These are phyloP conservation scores for Ilyonectria mors-panacis DNA, from an alignment of 2,329 filamentous ascomycete genomes.

Conservation along the genomic window DNA sequence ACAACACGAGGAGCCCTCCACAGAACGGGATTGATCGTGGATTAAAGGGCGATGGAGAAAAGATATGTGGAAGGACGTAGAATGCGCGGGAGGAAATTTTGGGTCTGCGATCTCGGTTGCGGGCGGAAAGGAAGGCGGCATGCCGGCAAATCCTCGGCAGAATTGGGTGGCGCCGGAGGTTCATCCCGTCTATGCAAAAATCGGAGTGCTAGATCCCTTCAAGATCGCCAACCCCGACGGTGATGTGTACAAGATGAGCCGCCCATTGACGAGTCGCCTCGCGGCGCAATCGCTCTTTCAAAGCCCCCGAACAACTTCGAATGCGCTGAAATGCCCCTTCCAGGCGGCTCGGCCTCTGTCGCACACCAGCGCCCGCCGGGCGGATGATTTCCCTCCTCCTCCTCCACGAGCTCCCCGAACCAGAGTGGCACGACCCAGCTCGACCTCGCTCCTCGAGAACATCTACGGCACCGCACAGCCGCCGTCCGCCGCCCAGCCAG, in stretches of 20 bases:
- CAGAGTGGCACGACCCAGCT: slow-evolving; percentile 45
- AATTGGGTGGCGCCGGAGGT: slow-evolving; percentile 23
- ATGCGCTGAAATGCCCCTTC: slow-evolving; percentile 38
- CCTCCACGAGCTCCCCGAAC: slow-evolving; percentile 39
- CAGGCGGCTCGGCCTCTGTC: slow-evolving; percentile 56
- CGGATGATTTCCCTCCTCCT: slow-evolving; percentile 43
- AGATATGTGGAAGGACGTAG: slow-evolving; percentile 49
- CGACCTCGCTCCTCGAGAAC: slow-evolving; percentile 52
- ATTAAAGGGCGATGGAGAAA: slow-evolving; percentile 45
- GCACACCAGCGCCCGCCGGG: slow-evolving; percentile 53
- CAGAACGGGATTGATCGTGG: slow-evolving; percentile 46
- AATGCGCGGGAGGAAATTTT: slow-evolving; percentile 56
- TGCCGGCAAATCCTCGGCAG: slow-evolving; percentile 54
- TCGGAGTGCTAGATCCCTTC: slow-evolving; percentile 41
- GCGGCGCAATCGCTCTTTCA: slow-evolving; percentile 58
- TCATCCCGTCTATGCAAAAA: slow-evolving; percentile 41
- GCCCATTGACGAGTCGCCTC: slow-evolving; percentile 59
- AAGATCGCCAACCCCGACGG: slow-evolving; percentile 33
- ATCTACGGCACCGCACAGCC: slow-evolving; percentile 51
- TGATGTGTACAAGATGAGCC: slow-evolving; percentile 60
- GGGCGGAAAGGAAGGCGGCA: slow-evolving; percentile 53
- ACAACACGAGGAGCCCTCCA: slow-evolving; percentile 46
- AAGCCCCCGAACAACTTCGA: slow-evolving; percentile 36
- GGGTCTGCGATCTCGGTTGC: slow-evolving; percentile 56
- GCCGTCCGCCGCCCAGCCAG: slow-evolving; percentile 26